These are phyloP conservation scores for Raddia guianensis DNA, from an alignment of 176 grass and related monocot species.

Conservation along the genomic window DNA sequence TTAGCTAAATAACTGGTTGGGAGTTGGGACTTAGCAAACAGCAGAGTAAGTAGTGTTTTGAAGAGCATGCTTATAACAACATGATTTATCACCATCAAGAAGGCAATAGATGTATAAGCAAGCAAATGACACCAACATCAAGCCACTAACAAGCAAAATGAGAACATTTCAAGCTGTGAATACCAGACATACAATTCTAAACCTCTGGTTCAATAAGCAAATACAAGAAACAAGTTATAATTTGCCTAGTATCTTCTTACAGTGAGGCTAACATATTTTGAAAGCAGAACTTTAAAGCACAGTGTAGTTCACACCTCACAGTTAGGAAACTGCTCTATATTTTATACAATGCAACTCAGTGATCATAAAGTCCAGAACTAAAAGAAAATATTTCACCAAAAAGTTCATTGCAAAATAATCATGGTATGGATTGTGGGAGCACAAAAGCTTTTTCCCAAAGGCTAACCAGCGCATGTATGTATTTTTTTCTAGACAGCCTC, in stretches of 20 bases:
- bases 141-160: not conserved
- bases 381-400: not conserved
- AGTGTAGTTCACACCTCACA: not conserved
- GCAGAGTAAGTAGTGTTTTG: not conserved
- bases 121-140: slow-evolving; percentile 10
- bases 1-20: slow-evolving; percentile 19
- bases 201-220: not conserved
- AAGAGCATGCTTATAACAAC: slow-evolving; percentile 32
- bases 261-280: not conserved
- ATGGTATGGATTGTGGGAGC: not conserved
- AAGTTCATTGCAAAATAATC: not conserved
- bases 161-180: slow-evolving; percentile 18
- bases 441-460: not conserved
- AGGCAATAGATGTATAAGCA: not conserved
- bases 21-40: not conserved
- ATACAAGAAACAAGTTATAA: slow-evolving; percentile 20
- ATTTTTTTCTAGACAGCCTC: not conserved
- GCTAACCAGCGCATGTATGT: not conserved
- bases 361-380: slow-evolving; percentile 4
- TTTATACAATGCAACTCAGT: not conserved
- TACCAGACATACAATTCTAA: not conserved
- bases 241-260: slow-evolving; percentile 1
- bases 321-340: not conserved
- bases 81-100: slow-evolving; percentile 18
- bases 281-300: slow-evolving; percentile 17